Evolutionary conservation across 2,329 filamentous ascomycete species (phyloP).

Genomic region (Aspergillus sp.): DNA sequence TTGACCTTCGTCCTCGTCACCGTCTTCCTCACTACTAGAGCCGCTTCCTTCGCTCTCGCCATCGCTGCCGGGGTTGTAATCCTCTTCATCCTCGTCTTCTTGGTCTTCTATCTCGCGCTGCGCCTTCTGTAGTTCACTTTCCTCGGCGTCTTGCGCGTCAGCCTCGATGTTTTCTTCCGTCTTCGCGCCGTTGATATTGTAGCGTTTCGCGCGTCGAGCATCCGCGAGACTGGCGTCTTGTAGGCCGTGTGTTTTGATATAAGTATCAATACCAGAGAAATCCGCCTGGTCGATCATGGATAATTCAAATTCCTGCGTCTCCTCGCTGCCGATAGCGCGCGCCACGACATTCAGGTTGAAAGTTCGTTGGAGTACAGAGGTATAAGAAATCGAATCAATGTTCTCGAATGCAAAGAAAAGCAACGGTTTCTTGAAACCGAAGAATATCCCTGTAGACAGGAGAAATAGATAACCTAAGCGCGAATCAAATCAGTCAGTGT

Average conservation of each 20-base stretch:
- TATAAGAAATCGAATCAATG: slow-evolving; percentile 62
- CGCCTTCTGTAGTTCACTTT: slow-evolving; percentile 59
- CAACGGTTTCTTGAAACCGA: slow-evolving; percentile 66
- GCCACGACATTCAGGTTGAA: slow-evolving; percentile 63
- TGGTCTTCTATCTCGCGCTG: slow-evolving; percentile 54
- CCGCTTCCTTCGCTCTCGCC: slow-evolving; percentile 50
- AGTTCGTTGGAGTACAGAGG: slow-evolving; percentile 62
- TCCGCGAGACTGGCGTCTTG: slow-evolving; percentile 65
- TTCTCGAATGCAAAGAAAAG: slow-evolving; percentile 61
- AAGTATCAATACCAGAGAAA: slow-evolving; percentile 61
- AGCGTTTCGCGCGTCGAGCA: slow-evolving; percentile 58
- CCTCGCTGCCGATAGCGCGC: slow-evolving; percentile 38
- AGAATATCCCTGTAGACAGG: slow-evolving; percentile 60
- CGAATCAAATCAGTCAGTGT: not conserved
- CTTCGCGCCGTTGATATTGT: slow-evolving; percentile 50
- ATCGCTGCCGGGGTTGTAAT: slow-evolving; percentile 53
- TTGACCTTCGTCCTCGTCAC: slow-evolving; percentile 28
- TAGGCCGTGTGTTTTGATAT: slow-evolving; percentile 60
- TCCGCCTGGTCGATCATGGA: slow-evolving; percentile 66
- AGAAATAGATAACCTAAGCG: slow-evolving; percentile 61
- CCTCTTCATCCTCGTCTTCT: slow-evolving; percentile 50
- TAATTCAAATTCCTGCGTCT: slow-evolving; percentile 60
- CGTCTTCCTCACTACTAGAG: slow-evolving; percentile 43
- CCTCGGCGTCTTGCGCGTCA: slow-evolving; percentile 41
- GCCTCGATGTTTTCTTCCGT: slow-evolving; percentile 24